Conservation (phyloP, 2,329 filamentous ascomycete genomes). For the Verticillium alfalfae region DNA sequence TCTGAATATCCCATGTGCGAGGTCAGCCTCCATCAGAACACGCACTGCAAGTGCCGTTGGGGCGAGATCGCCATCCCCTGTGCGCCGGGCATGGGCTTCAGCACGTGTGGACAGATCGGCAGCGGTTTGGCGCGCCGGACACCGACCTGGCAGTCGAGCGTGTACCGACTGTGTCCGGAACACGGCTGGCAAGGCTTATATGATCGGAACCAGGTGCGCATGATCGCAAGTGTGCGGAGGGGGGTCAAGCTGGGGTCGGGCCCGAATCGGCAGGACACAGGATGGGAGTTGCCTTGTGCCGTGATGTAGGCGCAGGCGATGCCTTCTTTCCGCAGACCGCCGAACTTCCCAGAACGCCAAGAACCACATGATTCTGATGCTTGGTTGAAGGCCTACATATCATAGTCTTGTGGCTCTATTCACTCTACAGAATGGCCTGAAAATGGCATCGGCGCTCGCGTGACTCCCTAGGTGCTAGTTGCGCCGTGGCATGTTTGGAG, state of each 20-base stretch:
- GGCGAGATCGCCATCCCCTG: constrained; percentile 40
- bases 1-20: constrained; percentile 33
- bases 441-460: too few relatives aligned
- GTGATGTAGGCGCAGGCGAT: constrained; percentile 27
- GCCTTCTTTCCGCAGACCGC: neutral
- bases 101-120: constrained; percentile 35
- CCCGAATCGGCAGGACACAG: constrained; percentile 28
- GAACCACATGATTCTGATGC: too few relatives aligned
- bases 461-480: too few relatives aligned
- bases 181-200: constrained; percentile 35
- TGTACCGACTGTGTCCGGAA: constrained; percentile 31
- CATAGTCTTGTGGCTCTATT: too few relatives aligned
- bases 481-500: too few relatives aligned
- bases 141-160: constrained; percentile 28
- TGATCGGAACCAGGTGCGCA: constrained; percentile 40
- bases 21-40: constrained; percentile 41
- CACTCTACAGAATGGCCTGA: too few relatives aligned
- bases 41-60: constrained; percentile 47
- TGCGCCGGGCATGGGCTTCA: constrained; percentile 43
- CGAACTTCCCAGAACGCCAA: neutral
- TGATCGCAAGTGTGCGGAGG: constrained; percentile 36
- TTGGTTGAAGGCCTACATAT: too few relatives aligned
- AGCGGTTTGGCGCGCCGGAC: constrained; percentile 22
- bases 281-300: constrained; percentile 27
- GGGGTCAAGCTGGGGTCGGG: constrained; percentile 44